Conservation (phyloP, 1,284 basidiomycete species). For the Pseudozyma tsukubaensis region DNA sequence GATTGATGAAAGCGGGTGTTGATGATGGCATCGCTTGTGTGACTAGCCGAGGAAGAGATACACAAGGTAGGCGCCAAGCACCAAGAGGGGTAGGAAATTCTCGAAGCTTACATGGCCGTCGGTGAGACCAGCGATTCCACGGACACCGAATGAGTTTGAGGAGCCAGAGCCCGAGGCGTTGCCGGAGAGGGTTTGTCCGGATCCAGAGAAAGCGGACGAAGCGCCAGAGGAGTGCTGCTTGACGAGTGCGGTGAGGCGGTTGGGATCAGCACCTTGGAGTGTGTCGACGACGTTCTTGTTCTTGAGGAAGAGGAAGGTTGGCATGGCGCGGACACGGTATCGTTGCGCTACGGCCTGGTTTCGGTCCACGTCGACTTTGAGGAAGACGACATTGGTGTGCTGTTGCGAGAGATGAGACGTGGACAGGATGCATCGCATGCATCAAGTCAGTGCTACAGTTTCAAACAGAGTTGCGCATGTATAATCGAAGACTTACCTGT, state of each 20-base stretch:
- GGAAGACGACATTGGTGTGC: constrained; percentile 48
- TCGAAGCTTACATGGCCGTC: constrained; percentile 56
- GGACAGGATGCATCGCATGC: not conserved
- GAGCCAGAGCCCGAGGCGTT: constrained; percentile 27
- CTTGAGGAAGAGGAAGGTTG: constrained; percentile 72
- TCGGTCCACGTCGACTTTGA: constrained; percentile 71
- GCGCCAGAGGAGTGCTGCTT: constrained; percentile 57
- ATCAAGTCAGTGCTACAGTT: not conserved
- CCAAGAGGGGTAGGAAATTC: constrained; percentile 46
- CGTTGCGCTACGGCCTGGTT: constrained; percentile 69
- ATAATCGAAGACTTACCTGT: constrained; percentile 18
- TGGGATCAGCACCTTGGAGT: constrained; percentile 61
- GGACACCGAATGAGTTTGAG: constrained; percentile 27
- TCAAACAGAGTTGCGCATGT: not conserved
- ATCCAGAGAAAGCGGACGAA: constrained; percentile 46
- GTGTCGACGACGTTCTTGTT: constrained; percentile 67
- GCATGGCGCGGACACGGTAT: constrained; percentile 71
- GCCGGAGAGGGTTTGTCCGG: constrained; percentile 49
- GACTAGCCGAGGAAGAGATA: constrained; percentile 43
- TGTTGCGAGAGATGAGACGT: constrained; percentile 1
- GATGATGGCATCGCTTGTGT: constrained; percentile 6
- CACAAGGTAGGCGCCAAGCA: constrained; percentile 50
- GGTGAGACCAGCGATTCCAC: constrained; percentile 30
- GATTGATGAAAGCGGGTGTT: constrained; percentile 9
- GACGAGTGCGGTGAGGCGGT: constrained; percentile 52